Percentiles rank a stretch among this genome's conserved stretches.
phyloP scores from a whole-genome alignment of 305 asterid genomes.

The Fraxinus nigra region DNA sequence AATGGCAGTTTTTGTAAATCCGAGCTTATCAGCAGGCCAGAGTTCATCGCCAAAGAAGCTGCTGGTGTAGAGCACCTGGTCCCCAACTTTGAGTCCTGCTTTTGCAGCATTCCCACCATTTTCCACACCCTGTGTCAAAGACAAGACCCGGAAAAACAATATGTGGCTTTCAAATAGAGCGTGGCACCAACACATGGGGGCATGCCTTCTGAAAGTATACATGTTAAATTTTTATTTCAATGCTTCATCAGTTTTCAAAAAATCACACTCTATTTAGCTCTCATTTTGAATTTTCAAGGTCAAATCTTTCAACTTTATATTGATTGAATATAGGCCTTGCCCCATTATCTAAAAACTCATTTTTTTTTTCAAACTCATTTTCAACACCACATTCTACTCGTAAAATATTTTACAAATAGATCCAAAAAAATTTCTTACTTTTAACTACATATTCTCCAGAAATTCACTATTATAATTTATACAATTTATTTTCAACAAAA shows the following conservation, averaged over 20 bases:
- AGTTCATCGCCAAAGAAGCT: conserved; percentile 98
- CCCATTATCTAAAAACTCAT: neutral
- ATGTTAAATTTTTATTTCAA: neutral
- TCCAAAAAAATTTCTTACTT: neutral
- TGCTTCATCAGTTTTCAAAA: neutral
- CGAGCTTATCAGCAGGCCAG: conserved; percentile 98
- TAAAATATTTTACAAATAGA: neutral
- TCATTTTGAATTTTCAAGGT: neutral
- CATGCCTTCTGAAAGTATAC: neutral
- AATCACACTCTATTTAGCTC: neutral
- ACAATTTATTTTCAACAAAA: neutral
- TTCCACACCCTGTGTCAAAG: conserved; percentile 57
- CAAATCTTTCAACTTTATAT: neutral
- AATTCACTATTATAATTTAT: neutral
- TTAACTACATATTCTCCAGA: neutral
- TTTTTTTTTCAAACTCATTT: neutral
- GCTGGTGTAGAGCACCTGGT: conserved; percentile 90
- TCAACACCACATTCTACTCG: neutral
- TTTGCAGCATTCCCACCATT: conserved; percentile 92
- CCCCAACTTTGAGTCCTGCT: conserved; percentile 92
- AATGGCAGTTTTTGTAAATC: conserved; percentile 89
- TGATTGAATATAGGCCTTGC: neutral
- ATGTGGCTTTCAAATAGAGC: neutral
- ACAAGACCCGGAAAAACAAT: neutral
- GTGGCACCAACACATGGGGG: neutral